Evolutionary conservation across 495 filamentous ascomycete species (phyloP).

Genomic region (Tetracladium marchalianum): DNA sequence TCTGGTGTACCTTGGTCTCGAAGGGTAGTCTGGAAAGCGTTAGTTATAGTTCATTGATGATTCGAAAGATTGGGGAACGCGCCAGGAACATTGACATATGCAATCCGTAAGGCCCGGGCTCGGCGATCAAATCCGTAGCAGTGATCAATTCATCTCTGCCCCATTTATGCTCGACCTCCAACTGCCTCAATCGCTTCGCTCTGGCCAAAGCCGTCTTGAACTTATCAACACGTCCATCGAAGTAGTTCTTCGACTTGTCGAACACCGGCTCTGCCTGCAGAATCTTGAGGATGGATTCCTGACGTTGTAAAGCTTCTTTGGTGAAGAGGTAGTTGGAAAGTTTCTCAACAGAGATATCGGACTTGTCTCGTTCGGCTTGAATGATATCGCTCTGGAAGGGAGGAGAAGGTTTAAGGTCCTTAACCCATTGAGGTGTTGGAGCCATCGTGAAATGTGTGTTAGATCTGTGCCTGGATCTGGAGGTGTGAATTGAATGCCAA

Average conservation of each 20-base stretch:
- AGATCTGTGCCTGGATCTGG: no score
- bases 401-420: conserved; percentile 48
- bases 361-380: conserved; percentile 46
- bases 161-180: conserved; percentile 54
- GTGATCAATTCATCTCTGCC: conserved; percentile 45
- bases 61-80: conserved; percentile 19
- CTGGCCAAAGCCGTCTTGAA: conserved; percentile 52
- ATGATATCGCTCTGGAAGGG: conserved; percentile 54
- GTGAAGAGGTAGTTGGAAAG: conserved; percentile 54
- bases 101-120: conserved; percentile 57
- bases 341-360: conserved; percentile 37
- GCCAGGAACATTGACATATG: conserved; percentile 58
- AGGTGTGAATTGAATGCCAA: background rate
- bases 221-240: conserved; percentile 50
- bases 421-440: conserved; percentile 48
- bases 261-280: conserved; percentile 53
- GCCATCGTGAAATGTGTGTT: conserved; percentile 16
- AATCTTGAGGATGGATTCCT: conserved; percentile 41
- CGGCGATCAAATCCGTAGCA: conserved; percentile 52
- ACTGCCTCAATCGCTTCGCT: conserved; percentile 54
- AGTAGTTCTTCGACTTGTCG: conserved; percentile 61
- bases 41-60: conserved; percentile 4
- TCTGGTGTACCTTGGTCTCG: conserved; percentile 59
- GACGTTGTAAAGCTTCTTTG: conserved; percentile 42
- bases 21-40: conserved; percentile 43